Conservation (phyloP, 306 rosid species). For the Quercus suber region DNA sequence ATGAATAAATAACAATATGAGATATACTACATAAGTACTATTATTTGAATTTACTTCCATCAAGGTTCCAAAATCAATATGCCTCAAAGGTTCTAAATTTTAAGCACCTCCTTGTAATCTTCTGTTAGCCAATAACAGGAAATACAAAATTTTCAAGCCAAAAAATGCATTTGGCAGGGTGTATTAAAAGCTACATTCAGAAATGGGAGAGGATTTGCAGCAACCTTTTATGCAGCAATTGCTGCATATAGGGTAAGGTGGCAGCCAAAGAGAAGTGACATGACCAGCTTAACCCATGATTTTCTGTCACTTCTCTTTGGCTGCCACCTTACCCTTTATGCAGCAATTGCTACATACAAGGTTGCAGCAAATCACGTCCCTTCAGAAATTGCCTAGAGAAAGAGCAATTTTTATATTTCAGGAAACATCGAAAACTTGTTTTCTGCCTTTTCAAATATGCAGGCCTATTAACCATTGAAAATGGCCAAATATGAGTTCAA, state of each 20-base stretch:
- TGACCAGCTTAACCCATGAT: too few relatives aligned
- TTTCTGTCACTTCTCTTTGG: too few relatives aligned
- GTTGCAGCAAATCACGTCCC: not conserved
- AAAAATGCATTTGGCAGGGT: not conserved
- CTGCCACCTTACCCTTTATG: too few relatives aligned
- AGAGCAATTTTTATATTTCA: not conserved
- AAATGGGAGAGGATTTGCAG: too few relatives aligned
- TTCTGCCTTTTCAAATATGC: too few relatives aligned
- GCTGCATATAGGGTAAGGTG: too few relatives aligned
- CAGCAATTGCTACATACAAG: too few relatives aligned
- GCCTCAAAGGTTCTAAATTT: not conserved
- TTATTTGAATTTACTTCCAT: not conserved
- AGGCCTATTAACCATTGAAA: too few relatives aligned
- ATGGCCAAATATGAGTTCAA: not conserved
- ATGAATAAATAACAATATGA: not conserved
- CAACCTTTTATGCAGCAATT: too few relatives aligned
- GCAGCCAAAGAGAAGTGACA: too few relatives aligned
- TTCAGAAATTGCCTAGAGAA: not conserved
- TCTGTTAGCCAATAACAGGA: not conserved
- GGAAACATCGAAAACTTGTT: not conserved
- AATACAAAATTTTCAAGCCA: not conserved
- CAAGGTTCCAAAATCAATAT: not conserved
- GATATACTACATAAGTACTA: not conserved
- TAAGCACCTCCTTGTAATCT: not conserved
- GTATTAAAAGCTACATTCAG: not conserved